phyloP scores from a whole-genome alignment of 108 stramenopile genomes.

The Cyclostephanos invisitatus region DNA sequence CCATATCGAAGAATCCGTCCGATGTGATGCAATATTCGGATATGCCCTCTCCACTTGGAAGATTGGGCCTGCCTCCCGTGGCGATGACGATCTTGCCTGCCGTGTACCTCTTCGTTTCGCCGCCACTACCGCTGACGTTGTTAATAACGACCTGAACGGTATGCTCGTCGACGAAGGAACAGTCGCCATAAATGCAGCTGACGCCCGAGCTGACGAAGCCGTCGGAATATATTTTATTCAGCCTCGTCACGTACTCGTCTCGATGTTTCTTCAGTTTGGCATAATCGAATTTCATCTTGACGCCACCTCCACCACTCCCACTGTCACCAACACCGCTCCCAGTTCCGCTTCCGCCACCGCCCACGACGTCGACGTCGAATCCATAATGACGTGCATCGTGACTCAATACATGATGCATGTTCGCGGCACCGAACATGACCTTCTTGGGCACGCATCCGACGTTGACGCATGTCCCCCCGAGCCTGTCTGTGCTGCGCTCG shows the following conservation, averaged over 20 bases:
- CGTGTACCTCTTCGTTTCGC: slow-evolving; percentile 38
- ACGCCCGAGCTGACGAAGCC: slow-evolving; percentile 67
- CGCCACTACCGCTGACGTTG: slow-evolving; percentile 5
- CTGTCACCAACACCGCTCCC: not conserved
- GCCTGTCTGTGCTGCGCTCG: slow-evolving; percentile 25
- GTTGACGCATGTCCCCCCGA: slow-evolving; percentile 98
- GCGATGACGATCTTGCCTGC: slow-evolving; percentile 87
- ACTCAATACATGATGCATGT: slow-evolving; percentile 60
- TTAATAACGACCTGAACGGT: slow-evolving; percentile 51
- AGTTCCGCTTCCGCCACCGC: not conserved
- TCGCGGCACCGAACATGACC: slow-evolving; percentile 88
- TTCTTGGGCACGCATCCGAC: slow-evolving; percentile 99
- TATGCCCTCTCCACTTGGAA: slow-evolving; percentile 68
- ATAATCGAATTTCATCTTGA: slow-evolving; percentile 70
- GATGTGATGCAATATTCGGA: slow-evolving; percentile 79
- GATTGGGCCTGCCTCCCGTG: slow-evolving; percentile 82
- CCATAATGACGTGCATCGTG: slow-evolving; percentile 64
- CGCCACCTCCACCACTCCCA: slow-evolving; percentile 7
- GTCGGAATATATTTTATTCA: slow-evolving; percentile 87
- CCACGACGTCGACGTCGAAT: slow-evolving; percentile 15
- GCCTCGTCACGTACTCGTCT: slow-evolving; percentile 81
- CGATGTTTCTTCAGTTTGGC: slow-evolving; percentile 71
- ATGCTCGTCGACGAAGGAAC: slow-evolving; percentile 54
- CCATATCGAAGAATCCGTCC: slow-evolving; percentile 95
- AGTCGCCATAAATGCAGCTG: slow-evolving; percentile 56